phyloP scores from a whole-genome alignment of 208 protist species.

The Leishmania tarentolae region DNA sequence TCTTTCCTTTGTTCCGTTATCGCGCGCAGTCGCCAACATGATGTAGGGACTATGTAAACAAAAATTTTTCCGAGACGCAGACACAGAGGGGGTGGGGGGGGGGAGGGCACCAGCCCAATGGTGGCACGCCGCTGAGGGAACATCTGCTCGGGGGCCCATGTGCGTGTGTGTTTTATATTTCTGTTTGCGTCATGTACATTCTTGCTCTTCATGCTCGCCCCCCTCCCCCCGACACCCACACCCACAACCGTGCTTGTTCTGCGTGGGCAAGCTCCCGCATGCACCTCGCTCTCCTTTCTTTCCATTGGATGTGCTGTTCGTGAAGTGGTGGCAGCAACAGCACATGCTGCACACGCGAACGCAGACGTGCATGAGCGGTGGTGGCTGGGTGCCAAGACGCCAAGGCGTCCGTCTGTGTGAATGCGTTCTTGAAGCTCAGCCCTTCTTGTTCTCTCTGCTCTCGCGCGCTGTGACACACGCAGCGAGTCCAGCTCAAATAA shows the following conservation, averaged over 20 bases:
- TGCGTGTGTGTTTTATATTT: background rate
- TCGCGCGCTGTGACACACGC: background rate
- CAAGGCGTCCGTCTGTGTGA: background rate
- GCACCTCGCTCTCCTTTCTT: background rate
- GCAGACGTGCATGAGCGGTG: background rate
- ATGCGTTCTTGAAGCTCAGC: background rate
- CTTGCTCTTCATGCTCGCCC: background rate
- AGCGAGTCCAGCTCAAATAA: background rate
- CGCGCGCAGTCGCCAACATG: background rate
- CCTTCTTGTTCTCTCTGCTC: background rate
- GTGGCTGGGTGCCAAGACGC: background rate
- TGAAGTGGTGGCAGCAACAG: background rate
- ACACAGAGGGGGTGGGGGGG: too few relatives aligned
- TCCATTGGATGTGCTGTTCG: background rate
- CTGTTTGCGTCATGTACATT: background rate
- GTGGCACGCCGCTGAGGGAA: background rate
- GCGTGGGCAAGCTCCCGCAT: background rate
- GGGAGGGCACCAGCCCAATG: too few relatives aligned
- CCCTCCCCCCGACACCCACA: too few relatives aligned
- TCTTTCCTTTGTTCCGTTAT: background rate
- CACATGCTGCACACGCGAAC: background rate
- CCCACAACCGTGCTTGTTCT: too few relatives aligned
- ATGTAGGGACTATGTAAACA: conserved; percentile 2
- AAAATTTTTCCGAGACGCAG: too few relatives aligned
- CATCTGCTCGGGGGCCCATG: background rate